A percentile compares a stretch with the other conserved stretches of the same genome.
Evolutionary conservation across 768 basidiomycete species (phyloP).

Genomic region (Mycena leptocephala): DNA sequence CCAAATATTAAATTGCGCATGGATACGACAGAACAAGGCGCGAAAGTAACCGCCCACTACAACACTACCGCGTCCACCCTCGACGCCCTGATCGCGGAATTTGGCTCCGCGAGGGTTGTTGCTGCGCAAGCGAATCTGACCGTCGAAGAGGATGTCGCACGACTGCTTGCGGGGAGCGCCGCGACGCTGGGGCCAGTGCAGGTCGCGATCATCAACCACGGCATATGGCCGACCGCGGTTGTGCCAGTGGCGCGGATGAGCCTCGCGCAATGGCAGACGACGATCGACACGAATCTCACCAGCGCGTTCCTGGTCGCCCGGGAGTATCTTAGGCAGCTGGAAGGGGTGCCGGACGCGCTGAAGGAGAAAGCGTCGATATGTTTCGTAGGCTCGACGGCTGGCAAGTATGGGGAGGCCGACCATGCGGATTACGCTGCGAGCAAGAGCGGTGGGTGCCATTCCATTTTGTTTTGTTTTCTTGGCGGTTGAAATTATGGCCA

Average conservation of each 20-base stretch:
- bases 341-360: slow-evolving; percentile 51
- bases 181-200: slow-evolving; percentile 67
- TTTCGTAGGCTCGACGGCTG: slow-evolving; percentile 80
- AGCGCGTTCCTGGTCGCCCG: slow-evolving; percentile 78
- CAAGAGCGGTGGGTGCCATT: slow-evolving; percentile 5
- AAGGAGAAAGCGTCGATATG: slow-evolving; percentile 75
- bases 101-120: slow-evolving; percentile 51
- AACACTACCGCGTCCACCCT: slow-evolving; percentile 66
- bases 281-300: slow-evolving; percentile 76
- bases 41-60: slow-evolving; percentile 82
- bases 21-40: slow-evolving; percentile 72
- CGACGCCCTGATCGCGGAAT: slow-evolving; percentile 55
- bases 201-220: slow-evolving; percentile 77
- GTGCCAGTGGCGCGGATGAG: slow-evolving; percentile 71
- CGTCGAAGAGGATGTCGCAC: slow-evolving; percentile 66
- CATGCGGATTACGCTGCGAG: slow-evolving; percentile 52
- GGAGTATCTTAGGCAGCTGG: slow-evolving; percentile 69
- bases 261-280: slow-evolving; percentile 75
- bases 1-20: no score
- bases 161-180: slow-evolving; percentile 63
- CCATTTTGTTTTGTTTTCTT: no score
- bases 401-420: slow-evolving; percentile 80
- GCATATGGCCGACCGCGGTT: slow-evolving; percentile 61
- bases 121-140: slow-evolving; percentile 73
- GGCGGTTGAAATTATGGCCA: background rate